Percentiles rank a stretch among this genome's conserved stretches.
Evolutionary conservation across 768 basidiomycete species (phyloP).

Genomic region (Podaxis rugospora): DNA sequence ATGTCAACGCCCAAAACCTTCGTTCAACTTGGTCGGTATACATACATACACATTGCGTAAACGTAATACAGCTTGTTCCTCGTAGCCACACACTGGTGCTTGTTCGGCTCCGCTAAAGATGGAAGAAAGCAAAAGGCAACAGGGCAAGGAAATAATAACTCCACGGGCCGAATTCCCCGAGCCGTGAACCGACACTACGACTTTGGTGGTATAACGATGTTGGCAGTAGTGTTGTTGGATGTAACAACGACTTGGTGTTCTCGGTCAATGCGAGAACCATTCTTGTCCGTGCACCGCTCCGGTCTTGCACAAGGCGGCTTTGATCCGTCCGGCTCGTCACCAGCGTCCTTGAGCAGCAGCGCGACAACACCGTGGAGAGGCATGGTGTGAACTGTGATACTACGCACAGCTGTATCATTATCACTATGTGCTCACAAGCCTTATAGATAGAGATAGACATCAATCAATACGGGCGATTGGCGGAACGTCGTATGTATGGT

Average conservation of each 20-base stretch:
- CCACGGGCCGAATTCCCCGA: neutral
- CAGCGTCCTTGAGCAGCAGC: constrained; percentile 58
- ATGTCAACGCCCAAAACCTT: neutral
- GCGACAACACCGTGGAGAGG: constrained; percentile 70
- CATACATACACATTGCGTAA: neutral
- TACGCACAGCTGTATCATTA: constrained; percentile 62
- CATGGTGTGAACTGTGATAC: constrained; percentile 47
- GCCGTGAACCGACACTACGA: too few relatives aligned
- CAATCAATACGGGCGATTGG: too few relatives aligned
- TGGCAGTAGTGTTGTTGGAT: neutral
- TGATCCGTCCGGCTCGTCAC: constrained; percentile 57
- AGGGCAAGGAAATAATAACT: neutral
- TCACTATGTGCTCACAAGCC: constrained; percentile 72
- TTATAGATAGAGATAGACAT: constrained; percentile 15
- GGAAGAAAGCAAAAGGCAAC: neutral
- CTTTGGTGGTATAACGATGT: neutral
- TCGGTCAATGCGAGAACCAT: constrained; percentile 40
- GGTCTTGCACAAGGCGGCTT: constrained; percentile 52
- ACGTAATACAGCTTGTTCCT: neutral
- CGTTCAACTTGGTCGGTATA: neutral
- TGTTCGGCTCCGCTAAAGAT: neutral
- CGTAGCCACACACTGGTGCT: neutral
- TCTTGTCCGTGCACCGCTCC: constrained; percentile 55
- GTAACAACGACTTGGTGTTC: constrained; percentile 23
- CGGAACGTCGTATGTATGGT: neutral